Base-by-base conservation (phyloP, 139 green algal genomes). In the Chlorella vulgaris region DNA sequence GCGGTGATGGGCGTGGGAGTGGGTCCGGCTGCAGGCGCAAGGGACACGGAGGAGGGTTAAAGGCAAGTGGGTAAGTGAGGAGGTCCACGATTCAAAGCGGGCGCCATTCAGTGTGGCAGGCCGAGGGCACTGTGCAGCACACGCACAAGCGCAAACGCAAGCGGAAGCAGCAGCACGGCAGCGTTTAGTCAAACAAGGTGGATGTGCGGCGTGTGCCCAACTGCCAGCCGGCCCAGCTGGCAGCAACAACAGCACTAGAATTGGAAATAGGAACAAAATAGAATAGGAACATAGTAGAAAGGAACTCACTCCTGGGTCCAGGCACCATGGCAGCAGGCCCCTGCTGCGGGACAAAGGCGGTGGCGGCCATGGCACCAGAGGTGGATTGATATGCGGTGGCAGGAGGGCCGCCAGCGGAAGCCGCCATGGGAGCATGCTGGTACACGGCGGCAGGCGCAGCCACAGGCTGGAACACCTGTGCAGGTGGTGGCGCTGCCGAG, bases 341-440 rank as follows among this genome's bases (percentile, higher is more conserved):
- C 18, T 63, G 42, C 40, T 79, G 55, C n/a, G 75, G 85, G 69
- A 89, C 60, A 61, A 85, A 85, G 29, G 68, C 39, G 31, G 80
- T 28, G 19, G 80, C 21, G 40, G 58, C n/a, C 19, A n/a, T 69
- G 55, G 67, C 33, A 26, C 26, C 28, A 3, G 67, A 7, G 24
- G 61, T 35, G 43, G 50, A 24, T 29, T 40, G 51, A 42, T 24
- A 7, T 42, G 65, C 29, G 28, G 65, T 73, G 65, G 31, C 33
- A 15, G 15, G 53, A 79, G 53, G 73, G 51, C 51, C 51, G 51
- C 13, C 43, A 5, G 6, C 68, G 2, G 18, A 36, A 7, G 66
- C 36, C 35, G 28, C 58, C 26, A 60, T 28, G 24, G 74, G 55
- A 13, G 35, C 28, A 36, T 40, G 36, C 58, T 71, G 74, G 74